Evolutionary conservation across 1,139 yeast species (phyloP), one percentile per base, ranked within the genome.

Genomic region (Yarrowia galli): DNA sequence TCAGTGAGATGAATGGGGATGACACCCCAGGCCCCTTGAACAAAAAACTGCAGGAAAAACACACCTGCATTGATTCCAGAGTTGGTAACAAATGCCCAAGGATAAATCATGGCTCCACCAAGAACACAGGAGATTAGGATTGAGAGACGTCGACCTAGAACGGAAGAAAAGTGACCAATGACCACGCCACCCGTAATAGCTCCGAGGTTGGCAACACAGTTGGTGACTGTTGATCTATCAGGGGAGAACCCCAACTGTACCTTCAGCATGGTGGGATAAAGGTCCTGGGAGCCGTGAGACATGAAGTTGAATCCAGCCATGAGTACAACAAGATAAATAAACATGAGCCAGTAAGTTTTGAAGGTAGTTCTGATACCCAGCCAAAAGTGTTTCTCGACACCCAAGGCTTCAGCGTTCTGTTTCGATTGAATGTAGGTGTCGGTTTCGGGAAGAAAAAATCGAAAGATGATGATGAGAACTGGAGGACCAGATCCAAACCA

Each of bases 1-100:
- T 90, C 96, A 2, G 91, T 83, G 66, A 90, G 81, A 77, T 89
- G 92, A 71, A 89, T 85, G 67, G 97, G 97, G 72, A 89, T 84
- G 60, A 89, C 90, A 72, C 96, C 96, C 92, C 96, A 91, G n/a
- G 92, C 89, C 71, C 97, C 97, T 22, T 53, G 60, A 65, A 91
- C 95, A 72, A 87, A 87, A 74, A 88, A 86, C 78, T 91, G 97
- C 73, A 91, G 79, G 80, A 89, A 89, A 78, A 90, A 91, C 0
- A 83, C 95, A 69, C 91, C 89, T 4, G 60, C 60, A 15, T 53
- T 53, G 15, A 53, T 53, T 16, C 60, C 60, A 22, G 60, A 53
- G 35, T 36, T 36, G 2, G 35, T 53, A 15, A 53, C 60, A n/a
- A 53, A 53, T 4, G 60, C 60, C 60, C 60, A 53, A 23, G 60